phyloP scores from a whole-genome alignment of 1,139 yeast species.

The Ashbya aceris region DNA sequence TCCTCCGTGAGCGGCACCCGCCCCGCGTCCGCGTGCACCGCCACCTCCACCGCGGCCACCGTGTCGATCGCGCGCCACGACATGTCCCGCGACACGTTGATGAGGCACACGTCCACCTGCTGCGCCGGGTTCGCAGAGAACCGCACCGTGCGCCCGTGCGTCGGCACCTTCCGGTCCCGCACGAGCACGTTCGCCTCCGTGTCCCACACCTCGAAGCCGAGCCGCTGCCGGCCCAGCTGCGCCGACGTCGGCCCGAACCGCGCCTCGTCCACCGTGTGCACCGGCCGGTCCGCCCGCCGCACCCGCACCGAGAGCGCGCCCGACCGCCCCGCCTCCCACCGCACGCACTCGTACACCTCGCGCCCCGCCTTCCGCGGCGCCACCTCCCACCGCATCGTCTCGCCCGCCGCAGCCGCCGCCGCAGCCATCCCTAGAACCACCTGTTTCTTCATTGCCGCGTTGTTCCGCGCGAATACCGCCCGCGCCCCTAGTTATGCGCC shows the following conservation, averaged over 20 bases:
- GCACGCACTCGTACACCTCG: neutral
- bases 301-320: neutral
- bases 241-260: constrained; percentile 22
- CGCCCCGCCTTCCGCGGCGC: constrained; percentile 7
- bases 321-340: constrained; percentile 1
- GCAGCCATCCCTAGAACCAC: neutral
- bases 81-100: constrained; percentile 18
- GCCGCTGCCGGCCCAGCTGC: constrained; percentile 17
- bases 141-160: constrained; percentile 10
- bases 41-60: constrained; percentile 12
- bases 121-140: constrained; percentile 3
- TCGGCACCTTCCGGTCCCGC: constrained; percentile 8
- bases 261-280: constrained; percentile 10
- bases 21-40: constrained; percentile 5
- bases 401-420: neutral
- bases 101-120: constrained; percentile 14
- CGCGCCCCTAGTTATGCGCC: neutral
- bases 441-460: constrained; percentile 17
- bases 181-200: constrained; percentile 13
- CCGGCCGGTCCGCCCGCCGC: constrained; percentile 11
- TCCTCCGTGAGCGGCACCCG: constrained; percentile 5
- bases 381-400: constrained; percentile 6
- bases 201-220: constrained; percentile 13
- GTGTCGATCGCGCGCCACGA: constrained; percentile 22
- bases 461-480: neutral